phyloP scores from a whole-genome alignment of 2,329 filamentous ascomycete species.

The Bisporella sp. region DNA sequence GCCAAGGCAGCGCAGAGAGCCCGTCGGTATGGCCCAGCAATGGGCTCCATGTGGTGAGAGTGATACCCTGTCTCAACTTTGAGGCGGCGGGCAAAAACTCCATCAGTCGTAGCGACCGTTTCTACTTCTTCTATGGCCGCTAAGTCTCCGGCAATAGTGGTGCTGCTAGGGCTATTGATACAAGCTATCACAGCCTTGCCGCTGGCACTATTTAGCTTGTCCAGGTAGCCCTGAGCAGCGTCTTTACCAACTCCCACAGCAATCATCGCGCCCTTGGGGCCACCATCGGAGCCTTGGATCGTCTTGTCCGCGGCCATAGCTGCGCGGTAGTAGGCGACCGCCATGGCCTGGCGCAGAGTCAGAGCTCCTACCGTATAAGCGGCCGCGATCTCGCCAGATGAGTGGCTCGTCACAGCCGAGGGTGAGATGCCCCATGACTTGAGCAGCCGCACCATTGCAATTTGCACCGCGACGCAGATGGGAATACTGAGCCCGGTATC shows the following conservation, averaged over 20 bases:
- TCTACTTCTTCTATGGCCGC: constrained; percentile 1
- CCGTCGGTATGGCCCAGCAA: background rate
- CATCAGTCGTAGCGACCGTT: background rate
- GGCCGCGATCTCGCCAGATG: constrained; percentile 40
- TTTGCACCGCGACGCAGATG: constrained; percentile 36
- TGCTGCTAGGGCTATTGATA: constrained; percentile 19
- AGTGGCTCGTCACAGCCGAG: constrained; percentile 35
- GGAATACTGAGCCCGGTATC: background rate
- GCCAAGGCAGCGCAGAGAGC: background rate
- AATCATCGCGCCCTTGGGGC: constrained; percentile 8
- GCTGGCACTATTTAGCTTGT: background rate
- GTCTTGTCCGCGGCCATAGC: background rate
- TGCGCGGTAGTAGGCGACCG: constrained; percentile 9
- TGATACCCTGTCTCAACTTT: background rate
- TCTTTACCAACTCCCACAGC: constrained; percentile 12
- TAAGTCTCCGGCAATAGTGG: constrained; percentile 19
- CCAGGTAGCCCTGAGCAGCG: constrained; percentile 3
- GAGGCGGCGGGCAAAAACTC: background rate
- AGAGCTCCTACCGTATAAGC: constrained; percentile 34
- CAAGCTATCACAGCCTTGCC: constrained; percentile 20
- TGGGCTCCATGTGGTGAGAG: background rate
- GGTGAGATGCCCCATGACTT: constrained; percentile 35
- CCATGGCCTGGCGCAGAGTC: constrained; percentile 10
- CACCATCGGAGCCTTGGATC: background rate
- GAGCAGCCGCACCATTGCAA: constrained; percentile 36